Conservation (phyloP, 805 yeast species). For the Saccharomycopsis sp. region DNA sequence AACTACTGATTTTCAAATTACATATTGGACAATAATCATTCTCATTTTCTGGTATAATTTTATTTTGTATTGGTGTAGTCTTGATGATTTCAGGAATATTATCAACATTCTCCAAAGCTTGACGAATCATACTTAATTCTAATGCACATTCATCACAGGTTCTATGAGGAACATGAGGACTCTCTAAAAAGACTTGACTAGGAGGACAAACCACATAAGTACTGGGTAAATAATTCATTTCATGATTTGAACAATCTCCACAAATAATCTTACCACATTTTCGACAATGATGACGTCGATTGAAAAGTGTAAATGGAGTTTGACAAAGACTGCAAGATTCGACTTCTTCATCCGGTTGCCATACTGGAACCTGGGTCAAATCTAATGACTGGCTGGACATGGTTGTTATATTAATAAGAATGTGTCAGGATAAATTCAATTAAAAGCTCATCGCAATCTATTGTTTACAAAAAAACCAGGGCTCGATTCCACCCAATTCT, state of each 20-base stretch:
- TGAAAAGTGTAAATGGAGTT: slow-evolving; percentile 43
- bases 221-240: slow-evolving; percentile 45
- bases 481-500: too few species aligned
- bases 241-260: slow-evolving; percentile 48
- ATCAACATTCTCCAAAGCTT: slow-evolving; percentile 26
- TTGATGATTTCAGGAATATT: not conserved
- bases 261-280: slow-evolving; percentile 75
- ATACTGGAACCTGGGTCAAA: slow-evolving; percentile 33
- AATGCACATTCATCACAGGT: slow-evolving; percentile 69
- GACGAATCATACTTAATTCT: slow-evolving; percentile 42
- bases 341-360: slow-evolving; percentile 65
- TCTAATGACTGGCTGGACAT: too few species aligned
- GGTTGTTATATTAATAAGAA: too few species aligned
- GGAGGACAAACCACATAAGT: slow-evolving; percentile 50
- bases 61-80: not conserved
- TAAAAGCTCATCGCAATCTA: too few species aligned
- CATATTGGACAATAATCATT: slow-evolving; percentile 28
- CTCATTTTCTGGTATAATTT: slow-evolving; percentile 7
- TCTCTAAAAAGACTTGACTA: slow-evolving; percentile 35
- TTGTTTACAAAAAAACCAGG: too few species aligned
- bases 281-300: slow-evolving; percentile 76
- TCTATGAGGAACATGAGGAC: slow-evolving; percentile 48
- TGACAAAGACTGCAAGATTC: slow-evolving; percentile 46
- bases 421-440: too few species aligned
- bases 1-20: slow-evolving; percentile 18